A percentile compares a stretch with the other conserved stretches of the same genome.
Conservation (phyloP, 192 early-diverging fungal genomes). For the Phlyctochytrium arcticum region DNA sequence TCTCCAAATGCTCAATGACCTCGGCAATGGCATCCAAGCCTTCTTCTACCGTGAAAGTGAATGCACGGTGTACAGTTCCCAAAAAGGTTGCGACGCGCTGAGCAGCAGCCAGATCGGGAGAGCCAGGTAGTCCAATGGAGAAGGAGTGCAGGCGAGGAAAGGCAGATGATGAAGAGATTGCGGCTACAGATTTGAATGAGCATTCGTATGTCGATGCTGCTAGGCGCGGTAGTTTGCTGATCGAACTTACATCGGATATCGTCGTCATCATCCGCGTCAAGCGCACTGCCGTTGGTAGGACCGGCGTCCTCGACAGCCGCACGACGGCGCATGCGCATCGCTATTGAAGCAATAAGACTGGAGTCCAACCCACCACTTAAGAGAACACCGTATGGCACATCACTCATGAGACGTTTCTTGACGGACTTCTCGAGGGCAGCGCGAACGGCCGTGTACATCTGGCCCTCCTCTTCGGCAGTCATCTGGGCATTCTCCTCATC, state of each 20-base stretch:
- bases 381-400: slow-evolving; percentile 97
- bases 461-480: slow-evolving; percentile 44
- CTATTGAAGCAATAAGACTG: slow-evolving; percentile 91
- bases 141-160: slow-evolving; percentile 97
- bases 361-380: slow-evolving; percentile 94
- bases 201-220: not conserved
- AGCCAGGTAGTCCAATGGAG: slow-evolving; percentile 89
- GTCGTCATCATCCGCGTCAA: slow-evolving; percentile 60
- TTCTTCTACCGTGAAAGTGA: slow-evolving; percentile 94
- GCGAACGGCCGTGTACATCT: slow-evolving; percentile 71
- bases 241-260: slow-evolving; percentile 41
- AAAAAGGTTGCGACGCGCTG: slow-evolving; percentile 87
- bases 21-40: slow-evolving; percentile 92
- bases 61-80: slow-evolving; percentile 90
- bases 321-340: slow-evolving; percentile 58
- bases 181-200: slow-evolving; percentile 42
- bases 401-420: slow-evolving; percentile 95
- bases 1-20: slow-evolving; percentile 96
- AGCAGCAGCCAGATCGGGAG: slow-evolving; percentile 90
- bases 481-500: slow-evolving; percentile 53
- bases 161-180: slow-evolving; percentile 40
- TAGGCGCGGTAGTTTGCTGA: not conserved
- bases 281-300: slow-evolving; percentile 28
- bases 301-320: slow-evolving; percentile 11
- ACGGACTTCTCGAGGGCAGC: slow-evolving; percentile 80